Base-by-base conservation (phyloP, 176 grass and related monocot genomes). In the Metroxylon sagu region DNA sequence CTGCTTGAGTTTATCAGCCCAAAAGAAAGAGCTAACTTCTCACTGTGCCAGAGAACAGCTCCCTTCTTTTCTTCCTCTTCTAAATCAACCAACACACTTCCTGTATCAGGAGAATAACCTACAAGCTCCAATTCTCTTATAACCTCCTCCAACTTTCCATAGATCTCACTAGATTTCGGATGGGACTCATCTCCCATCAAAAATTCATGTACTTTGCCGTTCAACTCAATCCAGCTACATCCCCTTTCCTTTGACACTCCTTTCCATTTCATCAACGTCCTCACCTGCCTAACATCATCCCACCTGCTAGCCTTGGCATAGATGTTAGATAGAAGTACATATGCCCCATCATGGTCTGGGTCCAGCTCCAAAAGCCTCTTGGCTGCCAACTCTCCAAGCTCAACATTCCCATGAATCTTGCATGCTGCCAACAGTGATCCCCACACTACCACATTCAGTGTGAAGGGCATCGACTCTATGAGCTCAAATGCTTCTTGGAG, bases 241-340 rank as follows among this genome's bases (percentile, higher is more conserved):
- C 86, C 86, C 62, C 29, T 81, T 69, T 95, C 86, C 74, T 95
- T 87, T 12, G 49, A 77, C 50, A 87, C 29, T 39, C 77, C 53
- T 14, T 77, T 85, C 16, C 60, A 56, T 81, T 87, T 68, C 74
- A 85, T 96, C 57, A 49, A 69, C 48, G 60, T 77, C 48, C 83
- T 85, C 62, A 83, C 25, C 29, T 83, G 71, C 48, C 48, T 73
- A 49, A 80, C 87, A 80, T 80, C 53, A 18, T 80, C 65, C 83
- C 65, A 91, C 17, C 61, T 71, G 48, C 81, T 79, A 70, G 76
- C 80, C 74, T 97, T 77, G 25, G 76, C 65, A 6, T 97, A 65
- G 61, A 97, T 88, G 26, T 91, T 97, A 0, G 81, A 88, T 65
- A 97, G 62, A 77, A 91, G 72, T 54, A 91, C 69, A 16, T 65